Conservation (phyloP, 2,329 filamentous ascomycete genomes). For the Pseudocercospora fuligena region DNA sequence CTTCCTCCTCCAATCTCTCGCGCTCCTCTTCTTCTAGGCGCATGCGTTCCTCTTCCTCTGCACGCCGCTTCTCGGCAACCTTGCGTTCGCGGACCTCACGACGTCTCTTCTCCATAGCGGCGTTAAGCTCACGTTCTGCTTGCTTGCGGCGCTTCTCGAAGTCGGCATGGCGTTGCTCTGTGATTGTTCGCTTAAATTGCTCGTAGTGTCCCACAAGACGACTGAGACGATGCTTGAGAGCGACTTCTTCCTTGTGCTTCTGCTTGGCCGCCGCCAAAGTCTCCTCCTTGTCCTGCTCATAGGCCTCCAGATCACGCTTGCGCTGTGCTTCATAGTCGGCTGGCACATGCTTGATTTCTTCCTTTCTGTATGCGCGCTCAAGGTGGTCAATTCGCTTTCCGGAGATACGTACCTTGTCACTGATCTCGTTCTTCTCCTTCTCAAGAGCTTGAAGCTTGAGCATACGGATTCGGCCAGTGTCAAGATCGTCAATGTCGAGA, state of each 20-base stretch:
- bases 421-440: constrained; percentile 96
- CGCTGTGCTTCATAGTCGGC: constrained; percentile 85
- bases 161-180: constrained; percentile 86
- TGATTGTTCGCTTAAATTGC: constrained; percentile 78
- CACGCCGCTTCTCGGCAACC: constrained; percentile 80
- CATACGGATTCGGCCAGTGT: constrained; percentile 73
- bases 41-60: constrained; percentile 79
- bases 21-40: constrained; percentile 86
- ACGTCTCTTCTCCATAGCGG: constrained; percentile 83
- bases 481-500: constrained; percentile 75
- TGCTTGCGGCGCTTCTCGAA: constrained; percentile 93
- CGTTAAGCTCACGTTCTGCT: constrained; percentile 90
- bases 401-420: constrained; percentile 86
- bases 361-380: constrained; percentile 93
- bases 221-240: constrained; percentile 89
- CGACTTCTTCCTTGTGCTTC: constrained; percentile 91
- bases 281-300: constrained; percentile 77
- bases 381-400: constrained; percentile 96
- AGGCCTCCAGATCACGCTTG: constrained; percentile 75
- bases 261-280: constrained; percentile 78
- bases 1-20: constrained; percentile 79
- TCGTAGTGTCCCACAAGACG: constrained; percentile 86
- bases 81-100: constrained; percentile 86
- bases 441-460: constrained; percentile 96
- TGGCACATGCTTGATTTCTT: constrained; percentile 89